These are phyloP conservation scores for Madurella fahalii DNA, from an alignment of 2,329 filamentous ascomycete genomes.

Conservation along the genomic window DNA sequence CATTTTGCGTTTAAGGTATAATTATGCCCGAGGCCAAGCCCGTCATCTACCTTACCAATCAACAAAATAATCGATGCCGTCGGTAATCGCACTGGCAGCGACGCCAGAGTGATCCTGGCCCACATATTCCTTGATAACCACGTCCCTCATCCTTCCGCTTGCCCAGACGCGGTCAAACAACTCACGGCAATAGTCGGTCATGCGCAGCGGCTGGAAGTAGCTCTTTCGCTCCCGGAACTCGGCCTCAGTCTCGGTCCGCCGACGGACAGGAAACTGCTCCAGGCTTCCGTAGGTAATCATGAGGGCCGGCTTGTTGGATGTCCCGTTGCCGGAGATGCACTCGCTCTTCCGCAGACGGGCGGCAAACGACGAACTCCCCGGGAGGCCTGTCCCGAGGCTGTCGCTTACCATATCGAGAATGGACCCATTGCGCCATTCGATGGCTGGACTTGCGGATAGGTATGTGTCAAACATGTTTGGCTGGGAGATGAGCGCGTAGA, in stretches of 20 bases:
- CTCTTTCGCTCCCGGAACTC: constrained; percentile 18
- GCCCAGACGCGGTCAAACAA: constrained; percentile 19
- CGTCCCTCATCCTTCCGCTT: constrained; percentile 21
- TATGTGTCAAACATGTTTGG: constrained; percentile 28
- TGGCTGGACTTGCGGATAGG: constrained; percentile 23
- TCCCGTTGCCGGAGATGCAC: background rate
- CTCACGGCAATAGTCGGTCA: constrained; percentile 22
- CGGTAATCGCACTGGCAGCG: constrained; percentile 22
- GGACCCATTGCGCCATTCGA: constrained; percentile 21
- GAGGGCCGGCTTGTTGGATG: constrained; percentile 21
- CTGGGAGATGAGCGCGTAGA: constrained; percentile 21
- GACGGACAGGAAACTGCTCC: constrained; percentile 21
- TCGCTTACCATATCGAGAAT: constrained; percentile 19
- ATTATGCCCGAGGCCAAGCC: too few species aligned
- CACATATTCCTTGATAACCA: constrained; percentile 24
- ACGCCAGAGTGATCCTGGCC: constrained; percentile 26
- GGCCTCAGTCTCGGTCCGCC: constrained; percentile 24
- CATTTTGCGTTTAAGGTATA: too few species aligned
- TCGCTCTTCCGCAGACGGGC: too few species aligned
- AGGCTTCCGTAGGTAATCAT: constrained; percentile 23
- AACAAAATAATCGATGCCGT: constrained; percentile 27
- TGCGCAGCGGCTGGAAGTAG: constrained; percentile 13
- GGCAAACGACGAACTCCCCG: background rate
- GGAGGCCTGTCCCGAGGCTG: background rate
- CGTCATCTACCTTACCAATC: too few species aligned